Evolutionary conservation across 1,284 basidiomycete genomes (phyloP), one percentile per base, ranked within the genome.

Genomic region (Ustilago shanxiensis): DNA sequence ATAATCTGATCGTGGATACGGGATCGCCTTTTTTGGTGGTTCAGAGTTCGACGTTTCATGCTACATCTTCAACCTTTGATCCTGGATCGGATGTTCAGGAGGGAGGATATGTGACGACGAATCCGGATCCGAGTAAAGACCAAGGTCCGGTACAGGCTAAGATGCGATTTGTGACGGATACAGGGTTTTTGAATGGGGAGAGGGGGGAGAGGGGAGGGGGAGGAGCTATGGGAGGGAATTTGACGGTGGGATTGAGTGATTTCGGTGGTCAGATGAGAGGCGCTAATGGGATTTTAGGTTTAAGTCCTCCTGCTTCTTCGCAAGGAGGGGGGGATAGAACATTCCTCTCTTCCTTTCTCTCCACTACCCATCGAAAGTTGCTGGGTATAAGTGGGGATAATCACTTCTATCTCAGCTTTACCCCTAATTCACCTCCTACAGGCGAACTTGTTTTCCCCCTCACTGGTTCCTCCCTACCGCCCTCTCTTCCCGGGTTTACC

Each of bases 371-470:
- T 26, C 49, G 56, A 9, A 45, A 59, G 44, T 22, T 28, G 0
- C 11, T 74, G 6, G 66, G 62, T 10, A 66, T 74, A 13, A 64
- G 26, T 0, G 68, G 61, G 1, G 49, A 56, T 0, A 47, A 35
- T 0, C 68, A 71, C 20, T 76, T 76, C 50, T 76, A 71, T 59
- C 18, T 71, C 22, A 28, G 55, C 24, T 54, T 60, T 7, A 22
- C 53, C 0, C 44, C 60, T 2, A 11, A n/a, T 16, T 20, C 29
- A 14, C 16, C 59, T 0, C 35, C 59, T 16, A 51, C 22, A 0
- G 73, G 73, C 1, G 41, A 72, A 20, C 39, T 76, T 7, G 68
- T 76, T 2, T 72, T 76, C 28, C 73, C 73, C 0, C 60, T 64
- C 7, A 11, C 61, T n/a, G 68, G 68, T 7, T 57, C 35, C 4